Base-by-base conservation (phyloP, 495 filamentous ascomycete genomes). In the Tuber calosporum region DNA sequence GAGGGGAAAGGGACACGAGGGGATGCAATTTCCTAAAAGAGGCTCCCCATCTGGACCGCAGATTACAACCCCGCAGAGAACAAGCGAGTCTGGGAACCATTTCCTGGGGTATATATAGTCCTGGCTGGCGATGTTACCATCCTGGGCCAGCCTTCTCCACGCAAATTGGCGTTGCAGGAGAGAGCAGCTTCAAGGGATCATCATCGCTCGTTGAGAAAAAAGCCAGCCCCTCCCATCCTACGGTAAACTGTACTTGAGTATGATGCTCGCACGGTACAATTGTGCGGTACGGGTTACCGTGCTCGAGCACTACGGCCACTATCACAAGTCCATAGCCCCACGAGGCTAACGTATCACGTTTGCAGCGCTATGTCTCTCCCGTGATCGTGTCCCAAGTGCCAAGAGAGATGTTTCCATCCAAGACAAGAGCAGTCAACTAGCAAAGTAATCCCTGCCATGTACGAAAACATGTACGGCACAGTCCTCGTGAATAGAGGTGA, bases 21-120 rank as follows among this genome's bases (percentile, higher is more conserved):
- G 53, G 53, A 62, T 62, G 53, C 30, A 17, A 62, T 62, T 62
- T 62, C 53, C 53, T 30, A 34, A 62, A 62, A 62, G 53, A 30
- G 15, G 30, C 53, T 62, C 53, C 13, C 3, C 53, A 62, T 62
- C 53, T 62, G 26, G 53, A 62, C 53, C 30, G 53, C 53, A 62
- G 53, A 30, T 62, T 62, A 34, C 53, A 30, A 62, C 26, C 26
- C 53, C 26, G 53, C 53, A 62, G 53, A 34, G 53, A 26, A 53
- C 48, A 53, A 62, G 53, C 53, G 53, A 62, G 53, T 7, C n/a
- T 1, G 0, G 9, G 22, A 30, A 3, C 53, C 26, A 34, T 34
- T 19, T 19, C 53, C 6, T 30, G 26, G 53, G 48, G 53, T 34
- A 62, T 62, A 34, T 62, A 15, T 19, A 17, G 53, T 62, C 53